Conservation (phyloP, 2,329 filamentous ascomycete genomes). For the Fonsecaea pedrosoi region DNA sequence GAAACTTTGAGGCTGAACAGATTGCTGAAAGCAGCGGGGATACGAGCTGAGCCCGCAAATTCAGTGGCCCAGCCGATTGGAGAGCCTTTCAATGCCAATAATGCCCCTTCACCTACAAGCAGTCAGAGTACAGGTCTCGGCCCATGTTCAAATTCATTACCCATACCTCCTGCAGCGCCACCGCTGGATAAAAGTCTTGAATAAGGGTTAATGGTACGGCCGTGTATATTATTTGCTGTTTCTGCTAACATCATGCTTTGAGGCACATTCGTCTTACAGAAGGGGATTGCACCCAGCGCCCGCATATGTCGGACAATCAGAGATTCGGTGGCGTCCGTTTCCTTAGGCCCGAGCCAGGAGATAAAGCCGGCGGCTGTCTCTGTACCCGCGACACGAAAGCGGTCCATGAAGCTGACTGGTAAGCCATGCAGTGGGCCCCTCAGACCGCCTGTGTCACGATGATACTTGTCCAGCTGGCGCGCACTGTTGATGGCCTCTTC, state of each 20-base stretch:
- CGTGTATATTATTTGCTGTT: slow-evolving; percentile 51
- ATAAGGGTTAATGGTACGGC: slow-evolving; percentile 50
- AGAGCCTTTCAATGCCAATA: slow-evolving; percentile 44
- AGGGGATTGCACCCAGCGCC: slow-evolving; percentile 49
- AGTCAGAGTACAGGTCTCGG: slow-evolving; percentile 2
- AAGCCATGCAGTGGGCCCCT: slow-evolving; percentile 43
- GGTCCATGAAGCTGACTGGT: slow-evolving; percentile 44
- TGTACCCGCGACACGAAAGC: slow-evolving; percentile 36
- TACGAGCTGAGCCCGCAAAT: slow-evolving; percentile 47
- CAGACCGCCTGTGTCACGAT: slow-evolving; percentile 36
- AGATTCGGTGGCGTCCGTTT: slow-evolving; percentile 40
- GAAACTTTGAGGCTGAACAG: slow-evolving; percentile 28
- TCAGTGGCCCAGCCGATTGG: slow-evolving; percentile 45
- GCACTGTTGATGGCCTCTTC: slow-evolving; percentile 39
- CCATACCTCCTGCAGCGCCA: slow-evolving; percentile 46
- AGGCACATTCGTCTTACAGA: slow-evolving; percentile 62
- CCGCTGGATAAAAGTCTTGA: slow-evolving; percentile 44
- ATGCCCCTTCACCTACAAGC: slow-evolving; percentile 44
- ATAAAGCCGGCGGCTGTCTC: slow-evolving; percentile 38
- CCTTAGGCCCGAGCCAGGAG: slow-evolving; percentile 28
- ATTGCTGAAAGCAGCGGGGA: slow-evolving; percentile 44
- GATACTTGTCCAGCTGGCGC: slow-evolving; percentile 38
- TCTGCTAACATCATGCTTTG: slow-evolving; percentile 58
- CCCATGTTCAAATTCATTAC: neutral
- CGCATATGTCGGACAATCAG: slow-evolving; percentile 54